Percentiles rank a stretch among this genome's conserved stretches.
These are phyloP conservation scores for Lenzites betulinus DNA, from an alignment of 768 basidiomycete species.

Conservation along the genomic window DNA sequence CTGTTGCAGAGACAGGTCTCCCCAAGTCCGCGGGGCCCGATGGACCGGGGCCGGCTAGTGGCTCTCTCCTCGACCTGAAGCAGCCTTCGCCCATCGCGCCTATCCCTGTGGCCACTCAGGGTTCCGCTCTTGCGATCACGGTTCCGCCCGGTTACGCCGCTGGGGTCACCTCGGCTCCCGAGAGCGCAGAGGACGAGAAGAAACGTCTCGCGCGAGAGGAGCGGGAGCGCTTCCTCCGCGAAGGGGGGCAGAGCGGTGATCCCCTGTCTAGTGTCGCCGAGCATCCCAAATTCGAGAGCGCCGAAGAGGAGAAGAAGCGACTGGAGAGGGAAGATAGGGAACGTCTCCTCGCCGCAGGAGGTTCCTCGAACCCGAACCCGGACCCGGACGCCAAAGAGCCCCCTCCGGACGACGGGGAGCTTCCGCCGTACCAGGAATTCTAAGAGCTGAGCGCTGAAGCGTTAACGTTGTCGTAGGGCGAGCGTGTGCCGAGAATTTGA, in stretches of 20 bases:
- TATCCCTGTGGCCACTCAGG: background rate
- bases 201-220: slow-evolving; percentile 49
- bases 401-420: slow-evolving; percentile 34
- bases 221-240: slow-evolving; percentile 45
- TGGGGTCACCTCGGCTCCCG: slow-evolving; percentile 27
- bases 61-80: slow-evolving; percentile 58
- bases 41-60: slow-evolving; percentile 69
- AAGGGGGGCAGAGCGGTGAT: slow-evolving; percentile 8
- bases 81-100: slow-evolving; percentile 7
- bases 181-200: slow-evolving; percentile 69
- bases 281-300: slow-evolving; percentile 45
- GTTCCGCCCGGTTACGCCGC: slow-evolving; percentile 28
- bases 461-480: too few species aligned
- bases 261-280: background rate
- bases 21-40: slow-evolving; percentile 59
- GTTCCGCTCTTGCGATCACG: background rate
- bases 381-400: slow-evolving; percentile 18
- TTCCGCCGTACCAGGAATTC: slow-evolving; percentile 49
- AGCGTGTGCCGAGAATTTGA: too few species aligned
- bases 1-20: slow-evolving; percentile 77
- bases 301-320: slow-evolving; percentile 69
- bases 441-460: slow-evolving; percentile 7
- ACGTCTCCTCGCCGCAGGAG: slow-evolving; percentile 38
- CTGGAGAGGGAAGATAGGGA: slow-evolving; percentile 56
- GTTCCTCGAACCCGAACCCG: background rate